Base-by-base conservation (phyloP, 2,329 filamentous ascomycete genomes). In the Elsinoe fawcettii region DNA sequence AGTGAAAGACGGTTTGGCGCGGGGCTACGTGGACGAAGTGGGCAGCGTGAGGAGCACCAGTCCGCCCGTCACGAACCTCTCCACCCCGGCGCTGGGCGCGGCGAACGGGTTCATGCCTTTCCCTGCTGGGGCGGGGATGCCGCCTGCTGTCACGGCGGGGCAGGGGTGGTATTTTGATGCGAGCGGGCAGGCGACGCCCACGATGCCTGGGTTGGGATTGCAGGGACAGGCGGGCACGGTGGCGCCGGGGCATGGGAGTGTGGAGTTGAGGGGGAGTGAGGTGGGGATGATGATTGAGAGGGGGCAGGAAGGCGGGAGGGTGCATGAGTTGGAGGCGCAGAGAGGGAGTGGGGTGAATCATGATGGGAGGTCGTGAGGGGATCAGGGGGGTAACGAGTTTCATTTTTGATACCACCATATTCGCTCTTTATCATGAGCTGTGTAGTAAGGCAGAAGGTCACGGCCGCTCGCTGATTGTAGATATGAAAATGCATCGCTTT, bases 201-300 rank as follows among this genome's bases (percentile, higher is more conserved):
- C 12, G 30, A 32, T 32, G 30, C 30, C 30, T 5, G 30, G 30
- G 30, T 32, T 32, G 30, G 30, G 30, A 12, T 5, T 32, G 30
- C 30, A 32, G 30, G 30, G 30, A 32, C 30, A 37, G 34, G n/a
- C 32, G 6, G 49, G 30, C 5, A 37, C 27, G 16, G 32, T n/a
- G 49, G n/a, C 18, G 18, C 5, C 34, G 20, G 41, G 41, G 11
- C 49, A 53, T 23, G 14, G 30, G 49, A 39, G 49, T 25, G 49
- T 53, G 20, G 49, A 53, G 49, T 53, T 53, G 49, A 53, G 49
- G 18, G 49, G 49, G 49, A 53, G 49, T 53, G 49, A 53, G 49
- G 49, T 53, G 12, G 41, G 41, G 2, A n/a, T 39, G 49, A 27
- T 53, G 49, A 23, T 53, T 9, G 49, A 53, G n/a, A 37, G 49